These are phyloP conservation scores for Botryosphaeria agaves DNA, from an alignment of 2,329 filamentous ascomycete species.

Conservation along the genomic window DNA sequence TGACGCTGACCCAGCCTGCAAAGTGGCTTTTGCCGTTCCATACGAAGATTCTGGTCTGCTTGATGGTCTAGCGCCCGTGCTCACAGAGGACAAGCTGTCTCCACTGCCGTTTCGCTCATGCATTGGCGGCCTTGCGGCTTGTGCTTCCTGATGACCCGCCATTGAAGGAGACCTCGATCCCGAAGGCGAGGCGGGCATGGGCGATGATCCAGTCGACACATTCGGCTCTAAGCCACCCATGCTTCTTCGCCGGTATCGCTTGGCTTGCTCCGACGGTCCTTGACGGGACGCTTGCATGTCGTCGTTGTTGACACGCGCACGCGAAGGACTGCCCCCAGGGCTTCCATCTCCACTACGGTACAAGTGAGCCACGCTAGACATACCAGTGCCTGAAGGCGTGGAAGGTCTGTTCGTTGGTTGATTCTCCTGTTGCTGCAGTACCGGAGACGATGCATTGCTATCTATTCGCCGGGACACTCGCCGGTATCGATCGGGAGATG, in stretches of 20 bases:
- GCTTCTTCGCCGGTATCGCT: slow-evolving; percentile 67
- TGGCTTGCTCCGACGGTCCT: slow-evolving; percentile 46
- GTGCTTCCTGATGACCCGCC: slow-evolving; percentile 6
- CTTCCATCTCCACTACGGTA: slow-evolving; percentile 18
- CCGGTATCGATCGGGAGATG: slow-evolving; percentile 70
- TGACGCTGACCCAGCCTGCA: slow-evolving; percentile 2
- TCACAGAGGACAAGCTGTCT: slow-evolving; percentile 16
- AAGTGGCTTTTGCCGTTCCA: slow-evolving; percentile 7
- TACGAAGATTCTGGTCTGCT: too few relatives aligned
- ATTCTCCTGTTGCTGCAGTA: slow-evolving; percentile 11
- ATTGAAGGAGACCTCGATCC: too few relatives aligned
- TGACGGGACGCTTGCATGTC: slow-evolving; percentile 48
- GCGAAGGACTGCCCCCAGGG: slow-evolving; percentile 6
- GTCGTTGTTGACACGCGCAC: slow-evolving; percentile 38
- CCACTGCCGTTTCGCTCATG: slow-evolving; percentile 17
- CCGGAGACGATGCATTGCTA: slow-evolving; percentile 21
- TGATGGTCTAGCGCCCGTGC: slow-evolving; percentile 13
- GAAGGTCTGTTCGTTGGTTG: slow-evolving; percentile 19
- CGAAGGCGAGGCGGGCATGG: slow-evolving; percentile 10
- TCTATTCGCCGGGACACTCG: slow-evolving; percentile 43
- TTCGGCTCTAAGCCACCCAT: slow-evolving; percentile 46
- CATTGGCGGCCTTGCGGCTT: slow-evolving; percentile 8
- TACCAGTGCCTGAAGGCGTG: slow-evolving; percentile 33
- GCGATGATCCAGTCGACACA: slow-evolving; percentile 7
- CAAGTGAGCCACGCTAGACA: slow-evolving; percentile 37